Conservation (phyloP, 2,329 filamentous ascomycete genomes). For the Reticulascus tulasneorum region DNA sequence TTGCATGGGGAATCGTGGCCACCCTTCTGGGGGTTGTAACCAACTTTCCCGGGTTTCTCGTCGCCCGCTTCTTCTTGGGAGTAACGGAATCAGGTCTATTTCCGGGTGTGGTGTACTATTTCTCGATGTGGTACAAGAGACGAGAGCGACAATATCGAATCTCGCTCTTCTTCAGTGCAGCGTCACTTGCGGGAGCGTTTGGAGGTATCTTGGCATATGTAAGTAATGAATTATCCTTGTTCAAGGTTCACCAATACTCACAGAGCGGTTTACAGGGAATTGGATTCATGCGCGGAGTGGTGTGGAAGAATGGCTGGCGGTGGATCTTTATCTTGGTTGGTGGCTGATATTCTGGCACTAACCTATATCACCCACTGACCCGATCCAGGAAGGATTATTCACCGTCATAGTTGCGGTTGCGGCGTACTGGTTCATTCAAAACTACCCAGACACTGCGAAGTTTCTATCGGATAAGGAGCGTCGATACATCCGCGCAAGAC, state of each 20-base stretch:
- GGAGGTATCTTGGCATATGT: conserved; percentile 54
- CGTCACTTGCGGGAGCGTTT: conserved; percentile 52
- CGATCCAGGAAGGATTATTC: conserved; percentile 47
- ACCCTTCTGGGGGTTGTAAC: conserved; percentile 48
- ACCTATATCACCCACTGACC: conserved; percentile 37
- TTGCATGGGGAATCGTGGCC: conserved; percentile 52
- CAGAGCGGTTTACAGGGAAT: conserved; percentile 36
- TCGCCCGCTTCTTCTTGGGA: conserved; percentile 52
- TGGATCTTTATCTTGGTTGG: conserved; percentile 59
- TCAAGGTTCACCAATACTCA: fast-evolving
- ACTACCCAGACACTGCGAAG: conserved; percentile 57
- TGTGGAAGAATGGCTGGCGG: conserved; percentile 49
- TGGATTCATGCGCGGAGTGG: conserved; percentile 47
- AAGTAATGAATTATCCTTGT: conserved; percentile 11
- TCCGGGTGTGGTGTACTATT: conserved; percentile 46
- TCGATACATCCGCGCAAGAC: conserved; percentile 54
- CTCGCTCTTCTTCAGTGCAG: conserved; percentile 53
- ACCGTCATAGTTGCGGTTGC: conserved; percentile 47
- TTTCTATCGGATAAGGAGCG: conserved; percentile 55
- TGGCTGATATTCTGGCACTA: conserved; percentile 6
- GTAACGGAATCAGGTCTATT: conserved; percentile 51
- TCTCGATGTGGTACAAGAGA: conserved; percentile 53
- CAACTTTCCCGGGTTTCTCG: conserved; percentile 46
- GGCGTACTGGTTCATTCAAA: conserved; percentile 60
- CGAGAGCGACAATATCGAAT: conserved; percentile 51